These are phyloP conservation scores for Vanrija sp. DNA, from an alignment of 1,284 basidiomycete species.

Conservation along the genomic window DNA sequence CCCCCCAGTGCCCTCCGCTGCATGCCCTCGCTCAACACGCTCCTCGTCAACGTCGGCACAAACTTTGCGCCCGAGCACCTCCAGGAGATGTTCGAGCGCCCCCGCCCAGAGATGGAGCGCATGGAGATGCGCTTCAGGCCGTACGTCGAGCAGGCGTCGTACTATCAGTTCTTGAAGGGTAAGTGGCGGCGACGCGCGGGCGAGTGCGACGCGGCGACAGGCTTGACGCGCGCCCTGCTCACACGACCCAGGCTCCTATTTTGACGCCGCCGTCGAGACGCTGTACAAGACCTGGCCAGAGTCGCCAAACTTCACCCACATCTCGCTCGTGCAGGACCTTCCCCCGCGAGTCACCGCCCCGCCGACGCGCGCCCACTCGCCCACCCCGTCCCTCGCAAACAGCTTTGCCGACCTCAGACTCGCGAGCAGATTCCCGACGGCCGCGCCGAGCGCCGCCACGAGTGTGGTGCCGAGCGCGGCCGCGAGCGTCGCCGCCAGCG, in stretches of 20 bases:
- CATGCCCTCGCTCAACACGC: constrained; percentile 30
- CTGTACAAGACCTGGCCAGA: constrained; percentile 42
- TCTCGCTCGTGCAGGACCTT: constrained; percentile 48
- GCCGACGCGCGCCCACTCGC: constrained; percentile 23
- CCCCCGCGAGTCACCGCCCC: constrained; percentile 44
- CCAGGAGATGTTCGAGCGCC: constrained; percentile 44
- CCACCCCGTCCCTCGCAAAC: constrained; percentile 3
- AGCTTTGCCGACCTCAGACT: constrained; percentile 15
- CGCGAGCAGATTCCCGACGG: not conserved
- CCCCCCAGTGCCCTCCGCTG: constrained; percentile 37
- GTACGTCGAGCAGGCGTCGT: constrained; percentile 48
- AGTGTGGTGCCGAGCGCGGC: not conserved
- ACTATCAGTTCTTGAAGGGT: constrained; percentile 49
- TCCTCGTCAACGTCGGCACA: constrained; percentile 48
- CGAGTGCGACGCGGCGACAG: not conserved
- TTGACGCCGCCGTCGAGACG: constrained; percentile 48
- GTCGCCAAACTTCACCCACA: constrained; percentile 49
- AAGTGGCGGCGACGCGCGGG: constrained; percentile 1
- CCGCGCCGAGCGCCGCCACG: not conserved
- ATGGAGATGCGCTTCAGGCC: constrained; percentile 48
- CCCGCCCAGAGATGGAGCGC: constrained; percentile 31
- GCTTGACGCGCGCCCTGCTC: not conserved
- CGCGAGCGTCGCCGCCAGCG: not conserved
- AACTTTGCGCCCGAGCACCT: constrained; percentile 51
- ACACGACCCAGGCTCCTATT: constrained; percentile 42